phyloP scores from a whole-genome alignment of 805 yeast species.

The Spathaspora sp. region DNA sequence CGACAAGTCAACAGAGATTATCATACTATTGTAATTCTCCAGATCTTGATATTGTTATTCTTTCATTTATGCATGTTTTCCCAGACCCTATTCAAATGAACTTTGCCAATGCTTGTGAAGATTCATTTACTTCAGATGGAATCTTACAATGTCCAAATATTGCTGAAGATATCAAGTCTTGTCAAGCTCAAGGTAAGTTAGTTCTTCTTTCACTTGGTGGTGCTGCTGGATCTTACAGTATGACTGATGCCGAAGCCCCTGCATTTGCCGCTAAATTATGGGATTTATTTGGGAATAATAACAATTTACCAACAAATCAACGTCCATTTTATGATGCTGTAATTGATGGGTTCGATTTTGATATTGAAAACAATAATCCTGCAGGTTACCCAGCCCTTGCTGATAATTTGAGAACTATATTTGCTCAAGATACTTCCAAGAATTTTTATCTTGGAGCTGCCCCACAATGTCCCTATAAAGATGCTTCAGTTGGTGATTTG shows the following conservation, averaged over 20 bases:
- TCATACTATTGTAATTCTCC: conserved; percentile 59
- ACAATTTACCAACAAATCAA: conserved; percentile 14
- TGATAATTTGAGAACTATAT: conserved; percentile 23
- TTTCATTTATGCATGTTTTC: conserved; percentile 68
- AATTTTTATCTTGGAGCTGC: conserved; percentile 31
- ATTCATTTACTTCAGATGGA: conserved; percentile 36
- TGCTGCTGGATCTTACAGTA: conserved; percentile 38
- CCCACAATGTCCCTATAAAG: conserved; percentile 39
- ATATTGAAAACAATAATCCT: conserved; percentile 57
- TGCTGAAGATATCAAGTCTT: conserved; percentile 64
- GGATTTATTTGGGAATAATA: conserved; percentile 38
- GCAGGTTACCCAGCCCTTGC: conserved; percentile 64
- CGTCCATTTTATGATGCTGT: conserved; percentile 70
- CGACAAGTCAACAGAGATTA: conserved; percentile 31
- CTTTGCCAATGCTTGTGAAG: conserved; percentile 50
- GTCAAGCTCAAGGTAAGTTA: conserved; percentile 77
- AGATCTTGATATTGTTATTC: conserved; percentile 65
- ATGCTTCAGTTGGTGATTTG: conserved; percentile 31
- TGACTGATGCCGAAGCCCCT: conserved; percentile 48
- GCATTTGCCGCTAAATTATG: conserved; percentile 44
- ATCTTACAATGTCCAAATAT: conserved; percentile 35
- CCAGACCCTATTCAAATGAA: conserved; percentile 34
- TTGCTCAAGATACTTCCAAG: conserved; percentile 23
- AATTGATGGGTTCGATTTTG: conserved; percentile 82
- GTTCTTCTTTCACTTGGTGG: conserved; percentile 72